Base-by-base conservation (phyloP, 306 rosid species). In the Rosa multiflora region DNA sequence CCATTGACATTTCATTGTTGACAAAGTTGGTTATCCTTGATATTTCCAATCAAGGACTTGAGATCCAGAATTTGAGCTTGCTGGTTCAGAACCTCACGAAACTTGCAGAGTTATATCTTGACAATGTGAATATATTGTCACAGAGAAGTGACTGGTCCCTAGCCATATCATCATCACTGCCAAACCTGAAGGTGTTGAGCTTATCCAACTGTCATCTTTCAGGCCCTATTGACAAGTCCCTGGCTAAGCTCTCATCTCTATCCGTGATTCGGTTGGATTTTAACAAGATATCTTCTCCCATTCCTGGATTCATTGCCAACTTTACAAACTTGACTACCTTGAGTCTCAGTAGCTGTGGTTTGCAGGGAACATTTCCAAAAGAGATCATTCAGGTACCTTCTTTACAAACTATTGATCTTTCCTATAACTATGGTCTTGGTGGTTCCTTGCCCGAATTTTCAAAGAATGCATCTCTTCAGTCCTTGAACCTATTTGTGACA, bases 121-220 rank as follows among this genome's bases (percentile, higher is more conserved):
- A 92, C 77, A 87, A 89, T 71, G 83, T 86, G 9, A 17, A 5
- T 11, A 70, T 86, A 66, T 73, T 87, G 17, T 85, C 80, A 0
- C 4, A 6, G 14, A 87, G 86, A 32, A 9, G 76, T 0, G 77
- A 89, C 26, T 90, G 97, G 97, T 55, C 86, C 21, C 40, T 52
- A 42, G 58, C 61, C 4, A 58, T 84, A 4, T 81, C 85, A 2
- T 73, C 74, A n/a, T 76, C 81, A 14, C 5, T 70, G 63, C 76
- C 67, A 58, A 75, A 81, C 18, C 78, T 85, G 32, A 67, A 43
- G 39, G 81, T 20, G 40, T 63, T 81, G 78, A 81, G 85, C 76
- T 74, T 85, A 80, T 15, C 42, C 5, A 4, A 8, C 0, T 81
- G 81, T 53, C 2, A 12, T 51, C 73, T 84, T 42, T 58, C 77